Conservation (phyloP, 1,139 yeast species). For the Tardiomyces blankii region DNA sequence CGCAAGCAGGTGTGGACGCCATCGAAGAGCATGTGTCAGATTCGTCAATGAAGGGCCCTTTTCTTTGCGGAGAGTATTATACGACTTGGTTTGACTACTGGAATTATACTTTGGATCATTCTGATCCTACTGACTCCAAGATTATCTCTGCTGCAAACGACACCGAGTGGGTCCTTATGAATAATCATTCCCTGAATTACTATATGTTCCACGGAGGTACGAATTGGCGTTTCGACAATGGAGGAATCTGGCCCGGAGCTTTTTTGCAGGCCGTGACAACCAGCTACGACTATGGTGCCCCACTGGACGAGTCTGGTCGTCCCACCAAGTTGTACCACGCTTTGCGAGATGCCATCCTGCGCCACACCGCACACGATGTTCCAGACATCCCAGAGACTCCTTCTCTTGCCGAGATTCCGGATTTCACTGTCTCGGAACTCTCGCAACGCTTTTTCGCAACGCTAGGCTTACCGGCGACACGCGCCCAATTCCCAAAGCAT, state of each 20-base stretch:
- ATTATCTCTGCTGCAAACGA: neutral
- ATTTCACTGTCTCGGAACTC: too few species aligned
- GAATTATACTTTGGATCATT: neutral
- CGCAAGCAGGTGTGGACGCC: neutral
- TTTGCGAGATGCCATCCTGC: neutral
- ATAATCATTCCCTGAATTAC: conserved; percentile 1
- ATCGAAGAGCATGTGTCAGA: neutral
- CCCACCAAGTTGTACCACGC: too few species aligned
- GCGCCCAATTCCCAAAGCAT: too few species aligned
- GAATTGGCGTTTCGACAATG: conserved; percentile 4
- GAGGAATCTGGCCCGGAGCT: conserved; percentile 2
- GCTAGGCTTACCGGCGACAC: too few species aligned
- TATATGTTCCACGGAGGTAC: conserved; percentile 5
- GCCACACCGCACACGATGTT: conserved; percentile 1
- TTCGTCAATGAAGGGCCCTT: conserved; percentile 2
- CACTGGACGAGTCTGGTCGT: too few species aligned
- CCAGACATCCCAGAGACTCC: conserved; percentile 1
- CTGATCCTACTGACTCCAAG: neutral
- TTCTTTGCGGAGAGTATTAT: conserved; percentile 2
- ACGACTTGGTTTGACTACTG: conserved; percentile 4
- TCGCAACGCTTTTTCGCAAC: too few species aligned
- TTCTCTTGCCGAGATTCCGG: too few species aligned
- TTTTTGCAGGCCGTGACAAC: neutral
- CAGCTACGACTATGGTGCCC: too few species aligned
- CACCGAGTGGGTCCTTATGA: neutral